Base-by-base conservation (phyloP, 129 eudicot species). In the Apium graveolens region DNA sequence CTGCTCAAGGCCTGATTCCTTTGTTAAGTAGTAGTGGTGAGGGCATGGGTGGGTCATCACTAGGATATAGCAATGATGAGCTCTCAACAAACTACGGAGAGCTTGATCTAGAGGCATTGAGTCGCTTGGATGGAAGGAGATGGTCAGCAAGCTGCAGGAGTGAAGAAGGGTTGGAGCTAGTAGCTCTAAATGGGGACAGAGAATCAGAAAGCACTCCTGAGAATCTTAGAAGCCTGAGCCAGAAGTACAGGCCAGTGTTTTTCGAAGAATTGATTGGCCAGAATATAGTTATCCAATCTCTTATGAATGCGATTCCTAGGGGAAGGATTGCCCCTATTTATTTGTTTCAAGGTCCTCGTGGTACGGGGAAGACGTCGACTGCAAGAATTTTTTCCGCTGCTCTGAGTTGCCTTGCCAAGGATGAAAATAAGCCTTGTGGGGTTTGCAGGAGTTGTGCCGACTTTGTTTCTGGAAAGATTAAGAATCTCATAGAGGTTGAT, bases 321-420 rank as follows among this genome's bases (percentile, higher is more conserved):
- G 84, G 86, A 80, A 83, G 96, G 82, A 80, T 95, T 76, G 91
- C 97, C 38, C 96, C 97, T 3, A 80, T 95, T 32, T 91, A 91
- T 87, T 91, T 91, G 45, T 91, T 95, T 75, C 94, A 95, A 81
- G 98, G 98, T 79, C 94, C 97, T 14, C 98, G 92, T 71, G 98
- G 98, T 11, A 95, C 96, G 0, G 98, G 98, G n/a, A 95, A 91
- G 82, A 88, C 97, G 32, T 91, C 96, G 45, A 78, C 92, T 11
- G 97, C 97, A 2, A 82, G 89, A 73, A 86, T 95, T 18, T 90
- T 91, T 80, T 87, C 96, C 34, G 90, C 96, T 46, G 93, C 97
- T 77, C 80, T 95, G 68, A 91, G 91, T 84, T 95, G 98, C 82
- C 90, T 91, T 51, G 97, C 97, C 24, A 68, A 88, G 5, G 92